phyloP scores from a whole-genome alignment of 2,329 filamentous ascomycete species.

The Reticulascus tulasneorum region DNA sequence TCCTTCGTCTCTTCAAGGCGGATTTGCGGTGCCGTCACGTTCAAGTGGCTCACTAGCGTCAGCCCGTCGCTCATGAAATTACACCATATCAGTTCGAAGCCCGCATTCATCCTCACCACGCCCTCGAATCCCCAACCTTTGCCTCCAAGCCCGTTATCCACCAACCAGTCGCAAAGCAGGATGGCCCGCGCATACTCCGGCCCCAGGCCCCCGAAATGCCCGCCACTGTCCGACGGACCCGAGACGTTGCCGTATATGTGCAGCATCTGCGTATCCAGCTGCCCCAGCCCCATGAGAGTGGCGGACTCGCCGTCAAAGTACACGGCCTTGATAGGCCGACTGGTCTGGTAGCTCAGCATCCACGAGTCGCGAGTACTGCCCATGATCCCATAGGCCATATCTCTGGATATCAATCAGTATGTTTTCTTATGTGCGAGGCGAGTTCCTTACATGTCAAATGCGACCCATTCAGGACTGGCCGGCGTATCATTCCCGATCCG shows the following conservation, averaged over 20 bases:
- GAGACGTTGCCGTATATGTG: constrained; percentile 43
- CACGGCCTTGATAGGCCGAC: constrained; percentile 34
- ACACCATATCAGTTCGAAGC: constrained; percentile 51
- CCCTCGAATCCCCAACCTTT: constrained; percentile 45
- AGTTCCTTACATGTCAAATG: constrained; percentile 37
- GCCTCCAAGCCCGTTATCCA: constrained; percentile 34
- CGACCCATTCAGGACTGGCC: constrained; percentile 47
- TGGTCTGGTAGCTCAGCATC: constrained; percentile 46
- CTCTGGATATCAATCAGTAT: constrained; percentile 20
- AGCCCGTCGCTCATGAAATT: constrained; percentile 41
- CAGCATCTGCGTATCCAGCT: constrained; percentile 46
- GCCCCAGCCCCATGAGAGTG: constrained; percentile 40
- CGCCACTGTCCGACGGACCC: constrained; percentile 22
- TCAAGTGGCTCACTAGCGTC: constrained; percentile 37
- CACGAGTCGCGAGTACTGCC: constrained; percentile 36
- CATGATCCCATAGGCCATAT: constrained; percentile 53
- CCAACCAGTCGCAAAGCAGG: constrained; percentile 43
- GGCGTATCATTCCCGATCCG: constrained; percentile 34
- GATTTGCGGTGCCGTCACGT: constrained; percentile 41
- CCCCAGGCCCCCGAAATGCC: constrained; percentile 28
- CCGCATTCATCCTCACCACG: constrained; percentile 47
- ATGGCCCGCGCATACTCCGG: constrained; percentile 44
- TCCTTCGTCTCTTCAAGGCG: constrained; percentile 10
- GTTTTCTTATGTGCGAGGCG: neutral
- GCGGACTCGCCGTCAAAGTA: constrained; percentile 50